These are phyloP conservation scores for Talaromyces funiculosus DNA, from an alignment of 2,329 filamentous ascomycete species.

Conservation along the genomic window DNA sequence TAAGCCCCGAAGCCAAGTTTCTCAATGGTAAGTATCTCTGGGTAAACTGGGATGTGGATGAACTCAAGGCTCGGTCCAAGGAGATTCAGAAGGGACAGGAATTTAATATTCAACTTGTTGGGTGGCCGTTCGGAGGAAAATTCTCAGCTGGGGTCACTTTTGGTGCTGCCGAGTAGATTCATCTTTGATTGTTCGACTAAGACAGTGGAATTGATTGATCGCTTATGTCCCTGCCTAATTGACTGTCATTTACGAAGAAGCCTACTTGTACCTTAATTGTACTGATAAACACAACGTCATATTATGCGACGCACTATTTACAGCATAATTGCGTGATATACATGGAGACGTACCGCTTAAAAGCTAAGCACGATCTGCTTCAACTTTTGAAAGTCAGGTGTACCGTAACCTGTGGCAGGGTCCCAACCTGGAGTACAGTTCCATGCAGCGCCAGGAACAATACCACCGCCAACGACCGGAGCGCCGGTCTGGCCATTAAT, in stretches of 20 bases:
- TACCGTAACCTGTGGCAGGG: constrained; percentile 30
- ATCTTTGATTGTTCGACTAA: not conserved
- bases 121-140: constrained; percentile 6
- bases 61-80: constrained; percentile 25
- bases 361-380: constrained; percentile 18
- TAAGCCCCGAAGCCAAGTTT: constrained; percentile 34
- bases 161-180: not conserved
- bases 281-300: not conserved
- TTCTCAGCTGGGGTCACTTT: not conserved
- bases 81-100: constrained; percentile 15
- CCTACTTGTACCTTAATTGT: not conserved
- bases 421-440: constrained; percentile 30
- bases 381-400: constrained; percentile 18
- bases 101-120: constrained; percentile 7
- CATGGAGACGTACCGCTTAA: constrained; percentile 16
- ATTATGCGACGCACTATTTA: not conserved
- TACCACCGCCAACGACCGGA: constrained; percentile 18
- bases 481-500: constrained; percentile 25
- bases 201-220: not conserved
- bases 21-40: constrained; percentile 35
- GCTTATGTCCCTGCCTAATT: not conserved
- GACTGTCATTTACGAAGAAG: not conserved
- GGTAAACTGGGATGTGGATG: constrained; percentile 41
- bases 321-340: constrained; percentile 14
- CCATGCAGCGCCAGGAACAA: constrained; percentile 24